Evolutionary conservation across 1,139 yeast species (phyloP), one percentile per base, ranked within the genome.

Genomic region (Pichia inconspicua): DNA sequence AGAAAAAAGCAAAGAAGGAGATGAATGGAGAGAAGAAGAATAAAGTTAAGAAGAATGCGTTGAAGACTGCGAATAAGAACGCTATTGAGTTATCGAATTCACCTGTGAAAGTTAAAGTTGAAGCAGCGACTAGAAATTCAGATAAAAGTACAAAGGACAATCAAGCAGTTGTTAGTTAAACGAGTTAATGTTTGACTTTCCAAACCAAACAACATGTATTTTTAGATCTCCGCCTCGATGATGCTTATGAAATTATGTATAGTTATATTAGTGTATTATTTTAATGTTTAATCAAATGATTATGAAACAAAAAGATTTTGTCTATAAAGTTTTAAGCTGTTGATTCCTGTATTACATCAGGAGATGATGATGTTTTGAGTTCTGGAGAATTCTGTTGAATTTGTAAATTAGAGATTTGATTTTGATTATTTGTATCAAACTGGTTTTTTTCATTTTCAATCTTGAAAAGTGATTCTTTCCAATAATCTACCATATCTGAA

Each of bases 401-500:
- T 34, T 15, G 22, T 34, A 15, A 5, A 34, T 34, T 15, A 34
- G 19, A 22, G 4, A 22, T 15, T 15, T 34, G 6, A 34, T 34
- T 34, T 22, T 22, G 5, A 34, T 38, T 38, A 40, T 25, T 28
- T 7, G 12, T 40, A 11, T 28, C 22, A 8, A 14, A 12, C 5
- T 15, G 15, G 30, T 10, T 36, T 22, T 25, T 30, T 9, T 44
- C 48, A 22, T 44, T 47, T 38, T 48, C 53, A 28, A 47, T 51
- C 25, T 47, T 52, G 22, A 47, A 40, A 25, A 56, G 37, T 7
- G 63, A 62, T 45, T 68, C 73, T 59, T 74, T 80, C 89, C 90
- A 84, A 53, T 84, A 69, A 47, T 75, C 74, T 15, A 82, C 88
- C 92, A 84, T 84, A 59, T 83, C 90, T 57, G 82, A 82, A 82